Percentiles rank a stretch among this genome's conserved stretches.
Conservation (phyloP, 2,329 filamentous ascomycete species). For the Fusarium tricinctum region DNA sequence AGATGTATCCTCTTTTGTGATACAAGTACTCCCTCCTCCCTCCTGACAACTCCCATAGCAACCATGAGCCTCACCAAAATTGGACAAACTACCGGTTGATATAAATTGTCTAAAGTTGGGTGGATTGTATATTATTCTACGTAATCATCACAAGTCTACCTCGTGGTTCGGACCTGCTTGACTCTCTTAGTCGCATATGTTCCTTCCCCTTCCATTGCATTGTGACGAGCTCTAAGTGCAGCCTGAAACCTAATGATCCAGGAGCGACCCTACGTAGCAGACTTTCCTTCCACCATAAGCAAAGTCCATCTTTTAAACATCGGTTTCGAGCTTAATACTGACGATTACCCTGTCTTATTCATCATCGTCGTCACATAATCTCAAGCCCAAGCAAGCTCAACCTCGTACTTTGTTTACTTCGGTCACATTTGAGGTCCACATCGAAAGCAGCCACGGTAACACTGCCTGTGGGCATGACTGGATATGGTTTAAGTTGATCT, state of each 20-base stretch:
- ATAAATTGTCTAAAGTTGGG: not conserved
- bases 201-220: slow-evolving; percentile 6
- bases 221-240: slow-evolving; percentile 15
- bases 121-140: not conserved
- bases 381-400: slow-evolving; percentile 15
- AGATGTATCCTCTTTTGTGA: not conserved
- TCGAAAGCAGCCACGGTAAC: slow-evolving; percentile 32
- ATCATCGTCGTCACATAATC: slow-evolving; percentile 4
- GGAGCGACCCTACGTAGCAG: slow-evolving; percentile 15
- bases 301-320: slow-evolving; percentile 18
- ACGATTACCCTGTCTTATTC: slow-evolving; percentile 2
- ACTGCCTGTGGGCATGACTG: slow-evolving; percentile 21
- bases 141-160: not conserved
- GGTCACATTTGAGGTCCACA: slow-evolving; percentile 4
- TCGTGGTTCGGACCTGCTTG: not conserved
- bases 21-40: not conserved
- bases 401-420: slow-evolving; percentile 20
- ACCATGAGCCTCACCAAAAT: not conserved
- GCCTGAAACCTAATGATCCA: slow-evolving; percentile 43
- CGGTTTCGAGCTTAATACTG: not conserved
- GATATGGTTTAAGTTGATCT: slow-evolving; percentile 17
- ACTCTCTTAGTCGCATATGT: not conserved
- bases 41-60: not conserved
- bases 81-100: not conserved
- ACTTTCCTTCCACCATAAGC: slow-evolving; percentile 23